Conservation (phyloP, 23 red algal species). For the Agarophyton chilense region DNA sequence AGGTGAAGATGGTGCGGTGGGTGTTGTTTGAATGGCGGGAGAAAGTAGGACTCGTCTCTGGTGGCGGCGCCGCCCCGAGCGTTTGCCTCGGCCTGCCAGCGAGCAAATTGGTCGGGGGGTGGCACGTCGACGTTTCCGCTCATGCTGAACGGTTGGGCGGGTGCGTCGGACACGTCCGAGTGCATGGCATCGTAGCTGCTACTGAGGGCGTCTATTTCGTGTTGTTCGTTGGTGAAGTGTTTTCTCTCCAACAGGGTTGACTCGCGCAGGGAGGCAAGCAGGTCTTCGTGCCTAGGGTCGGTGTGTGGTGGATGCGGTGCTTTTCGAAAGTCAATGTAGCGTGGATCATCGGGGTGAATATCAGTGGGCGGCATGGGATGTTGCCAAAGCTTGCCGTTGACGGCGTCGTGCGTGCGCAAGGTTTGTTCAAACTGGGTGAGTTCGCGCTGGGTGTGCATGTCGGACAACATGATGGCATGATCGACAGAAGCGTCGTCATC, state of each 20-base stretch:
- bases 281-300: neutral
- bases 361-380: conserved; percentile 49
- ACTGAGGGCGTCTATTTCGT: conserved; percentile 15
- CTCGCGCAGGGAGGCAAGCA: conserved; percentile 1
- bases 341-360: conserved; percentile 23
- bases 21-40: conserved; percentile 38
- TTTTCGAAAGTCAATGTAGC: conserved; percentile 17
- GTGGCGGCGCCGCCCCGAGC: conserved; percentile 39
- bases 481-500: neutral
- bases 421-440: conserved; percentile 6
- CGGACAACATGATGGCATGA: conserved; percentile 3
- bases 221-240: neutral
- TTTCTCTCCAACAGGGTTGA: neutral
- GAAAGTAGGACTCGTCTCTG: conserved; percentile 4
- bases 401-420: conserved; percentile 3
- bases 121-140: conserved; percentile 17
- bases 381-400: conserved; percentile 32
- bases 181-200: conserved; percentile 23
- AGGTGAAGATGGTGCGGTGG: neutral
- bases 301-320: neutral
- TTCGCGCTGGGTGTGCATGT: conserved; percentile 25
- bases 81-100: conserved; percentile 47
- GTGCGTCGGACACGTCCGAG: neutral
- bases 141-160: neutral
- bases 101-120: conserved; percentile 38